Evolutionary conservation across 441 rosid species (phyloP).

Genomic region (Isatis lusitanica): DNA sequence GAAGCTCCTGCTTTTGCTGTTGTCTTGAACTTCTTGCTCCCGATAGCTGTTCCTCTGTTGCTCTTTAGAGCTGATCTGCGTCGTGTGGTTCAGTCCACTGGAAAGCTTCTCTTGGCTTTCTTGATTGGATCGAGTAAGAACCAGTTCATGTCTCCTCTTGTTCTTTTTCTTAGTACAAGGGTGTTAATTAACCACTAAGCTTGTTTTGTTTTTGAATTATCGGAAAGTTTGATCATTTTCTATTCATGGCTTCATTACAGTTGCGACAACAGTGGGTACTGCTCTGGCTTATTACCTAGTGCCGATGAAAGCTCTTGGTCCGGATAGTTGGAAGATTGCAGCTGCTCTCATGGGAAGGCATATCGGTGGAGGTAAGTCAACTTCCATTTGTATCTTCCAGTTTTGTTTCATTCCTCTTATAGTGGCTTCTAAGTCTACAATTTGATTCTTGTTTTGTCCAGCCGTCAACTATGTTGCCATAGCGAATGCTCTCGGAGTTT

Average conservation of each 20-base stretch:
- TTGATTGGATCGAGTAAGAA: conserved; percentile 68
- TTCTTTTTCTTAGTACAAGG: neutral
- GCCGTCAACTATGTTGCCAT: conserved; percentile 87
- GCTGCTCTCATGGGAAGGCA: conserved; percentile 96
- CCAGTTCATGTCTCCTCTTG: neutral
- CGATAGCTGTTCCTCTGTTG: conserved; percentile 69
- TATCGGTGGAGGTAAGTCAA: conserved; percentile 83
- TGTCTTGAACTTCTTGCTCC: conserved; percentile 67
- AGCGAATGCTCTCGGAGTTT: conserved; percentile 62
- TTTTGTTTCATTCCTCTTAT: too few relatives aligned
- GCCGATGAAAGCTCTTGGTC: conserved; percentile 85
- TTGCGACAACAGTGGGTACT: conserved; percentile 79
- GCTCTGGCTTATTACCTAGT: conserved; percentile 65
- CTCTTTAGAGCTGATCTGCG: conserved; percentile 82
- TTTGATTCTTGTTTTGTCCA: conserved; percentile 25
- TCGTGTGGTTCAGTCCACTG: conserved; percentile 63
- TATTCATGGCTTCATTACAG: conserved; percentile 36
- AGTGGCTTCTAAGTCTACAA: too few relatives aligned
- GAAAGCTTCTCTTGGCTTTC: conserved; percentile 69
- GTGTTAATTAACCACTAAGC: neutral
- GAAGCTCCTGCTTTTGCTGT: conserved; percentile 59
- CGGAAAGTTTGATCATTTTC: conserved; percentile 17
- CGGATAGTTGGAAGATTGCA: conserved; percentile 90
- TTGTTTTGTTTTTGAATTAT: neutral
- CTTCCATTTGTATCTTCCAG: neutral